phyloP scores from a whole-genome alignment of 116 monocot species.

The Iris pallida region DNA sequence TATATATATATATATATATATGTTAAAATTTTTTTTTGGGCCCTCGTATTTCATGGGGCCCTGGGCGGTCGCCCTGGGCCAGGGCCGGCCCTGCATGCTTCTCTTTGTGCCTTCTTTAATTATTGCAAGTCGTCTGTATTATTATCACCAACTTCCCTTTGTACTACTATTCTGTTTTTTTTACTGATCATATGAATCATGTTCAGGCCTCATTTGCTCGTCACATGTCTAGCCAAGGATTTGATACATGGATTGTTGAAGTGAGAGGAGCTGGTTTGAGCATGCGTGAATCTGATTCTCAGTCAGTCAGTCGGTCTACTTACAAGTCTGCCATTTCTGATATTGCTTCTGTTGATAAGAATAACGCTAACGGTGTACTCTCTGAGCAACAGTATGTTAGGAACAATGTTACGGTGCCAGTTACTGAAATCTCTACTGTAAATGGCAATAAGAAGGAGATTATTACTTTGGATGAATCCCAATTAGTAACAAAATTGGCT shows the following conservation, averaged over 20 bases:
- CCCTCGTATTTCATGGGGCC: no score
- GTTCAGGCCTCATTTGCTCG: constrained; percentile 96
- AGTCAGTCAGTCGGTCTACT: constrained; percentile 16
- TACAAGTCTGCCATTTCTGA: constrained; percentile 10
- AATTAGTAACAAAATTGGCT: constrained; percentile 53
- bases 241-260: constrained; percentile 99
- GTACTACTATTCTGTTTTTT: not conserved
- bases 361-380: constrained; percentile 17
- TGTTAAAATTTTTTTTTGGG: no score
- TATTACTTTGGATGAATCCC: constrained; percentile 45
- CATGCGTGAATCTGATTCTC: constrained; percentile 28
- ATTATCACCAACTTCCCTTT: no score
- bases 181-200: not conserved
- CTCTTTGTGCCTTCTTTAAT: no score
- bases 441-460: constrained; percentile 25
- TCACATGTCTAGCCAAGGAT: constrained; percentile 86
- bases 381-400: constrained; percentile 15
- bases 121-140: no score
- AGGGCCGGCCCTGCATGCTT: no score
- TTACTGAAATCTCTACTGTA: constrained; percentile 10
- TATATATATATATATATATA: no score
- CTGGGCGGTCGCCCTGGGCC: no score
- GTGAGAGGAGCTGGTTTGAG: constrained; percentile 92
- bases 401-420: constrained; percentile 6
- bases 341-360: constrained; percentile 10